Base-by-base conservation (phyloP, 768 basidiomycete genomes). In the Megacollybia marginata region DNA sequence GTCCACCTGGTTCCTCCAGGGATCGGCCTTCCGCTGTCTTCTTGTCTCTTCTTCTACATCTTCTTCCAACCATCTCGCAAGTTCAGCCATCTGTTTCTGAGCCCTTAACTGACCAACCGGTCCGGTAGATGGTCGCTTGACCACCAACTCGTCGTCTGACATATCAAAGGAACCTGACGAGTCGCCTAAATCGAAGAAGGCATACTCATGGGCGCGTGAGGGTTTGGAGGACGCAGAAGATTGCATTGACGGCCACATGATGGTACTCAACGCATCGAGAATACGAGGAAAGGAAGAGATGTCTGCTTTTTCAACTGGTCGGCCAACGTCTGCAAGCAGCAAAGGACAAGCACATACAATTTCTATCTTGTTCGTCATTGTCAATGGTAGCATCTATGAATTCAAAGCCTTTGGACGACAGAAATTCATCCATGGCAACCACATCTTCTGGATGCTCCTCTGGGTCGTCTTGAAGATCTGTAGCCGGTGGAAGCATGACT, bases 201-300 rank as follows among this genome's bases (percentile, higher is more conserved):
- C 65, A 20, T 59, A 35, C 2, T 34, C 10, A 31, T 13, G 59
- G 32, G 57, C 60, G 18, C 36, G 43, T 5, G 55, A 56, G 31
- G 52, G 35, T 38, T 57, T 55, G 38, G 46, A 42, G 44, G 62
- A 66, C 6, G 58, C 44, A n/a, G 59, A 58, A 32, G 60, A 65
- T 44, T 77, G 65, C 78, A 92, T 83, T 0, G 84, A 85, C 4
- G 89, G 84, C 89, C 89, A 92, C 83, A 92, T 89, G 57, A 92
- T 80, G 1, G 90, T 90, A 62, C 87, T 84, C 42, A 92, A 68
- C 10, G 89, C 86, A 59, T 90, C 88, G 16, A 88, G 56, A 8
- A 90, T 80, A 20, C 90, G 80, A 31, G 79, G 76, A 33, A 89
- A 74, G 11, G 68, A 58, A 16, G 76, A 76, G 47, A 79, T 71